Base-by-base conservation (phyloP, 2,329 filamentous ascomycete genomes). In the Aspergillus udagawae region DNA sequence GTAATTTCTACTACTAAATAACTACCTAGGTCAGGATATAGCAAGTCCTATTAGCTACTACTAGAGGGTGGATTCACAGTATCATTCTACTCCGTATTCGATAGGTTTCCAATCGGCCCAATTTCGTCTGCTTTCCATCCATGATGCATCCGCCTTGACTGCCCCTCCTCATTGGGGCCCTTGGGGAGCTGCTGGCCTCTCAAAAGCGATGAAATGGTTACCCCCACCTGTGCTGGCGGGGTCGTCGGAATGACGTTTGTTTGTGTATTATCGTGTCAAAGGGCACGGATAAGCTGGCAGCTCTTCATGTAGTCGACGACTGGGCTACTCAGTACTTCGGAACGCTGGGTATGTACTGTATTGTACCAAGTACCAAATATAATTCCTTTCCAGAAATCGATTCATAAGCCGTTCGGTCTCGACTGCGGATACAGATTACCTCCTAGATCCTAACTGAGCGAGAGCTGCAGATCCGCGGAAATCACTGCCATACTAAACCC, bases 211-310 rank as follows among this genome's bases (percentile, higher is more conserved):
- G 29, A 32, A 32, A 32, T 2, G 12, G 29, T 20, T 29, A 49
- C 45, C 53, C 49, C 51, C 55, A 44, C 56, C 49, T 60, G 60
- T 60, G 62, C 56, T 51, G 56, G 57, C 58, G 62, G 63, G 58
- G 58, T 56, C 38, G 45, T 60, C 60, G 61, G 65, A 59, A 67
- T 67, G 65, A 67, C 64, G 65, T 66, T 60, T 56, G 55, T 52
- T 53, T 57, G 56, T 53, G 57, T 51, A 47, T 47, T 53, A 21
- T 45, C 8, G 21, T 47, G 8, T 17, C 8, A 21, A 21, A 21
- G 8, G 23, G 41, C 32, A 7, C 17, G 12, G 14, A 35, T 17
- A 35, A 5, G 10, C 4, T 14, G 29, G 29, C 4, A 14, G 3
- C 14, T 38, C 32, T 38, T 17, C 14, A 5, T 7, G 14, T 38